phyloP scores from a whole-genome alignment of 495 filamentous ascomycete genomes.

The Xylaria sp. region DNA sequence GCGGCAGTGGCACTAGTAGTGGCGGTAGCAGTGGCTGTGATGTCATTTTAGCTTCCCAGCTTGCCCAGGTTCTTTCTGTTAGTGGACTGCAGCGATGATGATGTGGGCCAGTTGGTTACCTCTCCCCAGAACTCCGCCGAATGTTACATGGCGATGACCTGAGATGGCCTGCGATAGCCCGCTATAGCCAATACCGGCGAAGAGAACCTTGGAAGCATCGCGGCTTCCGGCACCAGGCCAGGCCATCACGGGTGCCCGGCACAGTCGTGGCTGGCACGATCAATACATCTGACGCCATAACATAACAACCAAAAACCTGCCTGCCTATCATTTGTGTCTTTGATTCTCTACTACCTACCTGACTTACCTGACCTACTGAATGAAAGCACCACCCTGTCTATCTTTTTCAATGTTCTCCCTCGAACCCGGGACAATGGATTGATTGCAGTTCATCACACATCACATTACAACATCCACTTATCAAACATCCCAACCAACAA shows the following conservation, averaged over 20 bases:
- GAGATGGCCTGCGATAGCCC: too few relatives aligned
- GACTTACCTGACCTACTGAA: too few relatives aligned
- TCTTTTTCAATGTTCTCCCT: not conserved
- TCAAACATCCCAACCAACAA: not conserved
- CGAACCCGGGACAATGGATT: not conserved
- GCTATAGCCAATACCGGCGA: not conserved
- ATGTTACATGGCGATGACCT: not conserved
- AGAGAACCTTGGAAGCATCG: slow-evolving; percentile 4
- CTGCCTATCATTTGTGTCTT: slow-evolving; percentile 3
- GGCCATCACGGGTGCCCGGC: slow-evolving; percentile 14
- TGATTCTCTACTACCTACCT: too few relatives aligned
- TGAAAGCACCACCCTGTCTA: not conserved
- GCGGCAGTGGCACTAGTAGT: not conserved
- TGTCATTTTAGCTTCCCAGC: not conserved
- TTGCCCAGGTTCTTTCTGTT: not conserved
- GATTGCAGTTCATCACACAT: not conserved
- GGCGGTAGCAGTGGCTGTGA: not conserved
- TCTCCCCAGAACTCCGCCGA: not conserved
- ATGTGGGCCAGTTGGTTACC: slow-evolving; percentile 6
- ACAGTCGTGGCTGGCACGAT: slow-evolving; percentile 9
- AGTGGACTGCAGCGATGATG: not conserved
- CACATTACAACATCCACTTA: not conserved
- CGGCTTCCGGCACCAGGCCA: slow-evolving; percentile 20
- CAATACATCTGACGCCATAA: slow-evolving; percentile 5
- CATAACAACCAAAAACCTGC: slow-evolving; percentile 5